These are phyloP conservation scores for Pseudisothecium myosuroides DNA, from an alignment of 225 moss, liverwort and hornwort species.

Conservation along the genomic window DNA sequence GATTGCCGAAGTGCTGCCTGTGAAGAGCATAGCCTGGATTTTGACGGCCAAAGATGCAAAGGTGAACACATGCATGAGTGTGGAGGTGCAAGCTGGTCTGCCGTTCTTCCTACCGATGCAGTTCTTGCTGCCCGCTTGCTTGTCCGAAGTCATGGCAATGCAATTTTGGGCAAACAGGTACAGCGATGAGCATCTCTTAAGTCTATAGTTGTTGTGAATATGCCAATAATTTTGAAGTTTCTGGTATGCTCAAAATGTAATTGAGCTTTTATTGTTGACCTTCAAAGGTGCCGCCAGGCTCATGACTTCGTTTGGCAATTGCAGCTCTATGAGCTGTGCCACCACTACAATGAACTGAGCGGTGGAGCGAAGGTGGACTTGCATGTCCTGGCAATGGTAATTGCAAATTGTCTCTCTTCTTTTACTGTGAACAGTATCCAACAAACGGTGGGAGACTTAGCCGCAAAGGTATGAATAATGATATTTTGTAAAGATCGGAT, in stretches of 20 bases:
- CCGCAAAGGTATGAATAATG: constrained; percentile 41
- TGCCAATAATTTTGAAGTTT: neutral
- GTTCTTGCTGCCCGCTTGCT: constrained; percentile 67
- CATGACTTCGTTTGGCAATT: neutral
- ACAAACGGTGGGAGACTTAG: constrained; percentile 14
- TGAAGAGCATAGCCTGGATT: neutral
- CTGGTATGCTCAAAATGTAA: neutral
- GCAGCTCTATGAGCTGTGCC: constrained; percentile 54
- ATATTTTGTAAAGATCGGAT: neutral
- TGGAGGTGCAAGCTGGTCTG: constrained; percentile 81
- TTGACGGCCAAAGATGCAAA: constrained; percentile 13
- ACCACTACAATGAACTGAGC: constrained; percentile 55
- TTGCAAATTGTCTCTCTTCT: constrained; percentile 48
- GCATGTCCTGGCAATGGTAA: constrained; percentile 58
- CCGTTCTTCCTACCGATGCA: constrained; percentile 69
- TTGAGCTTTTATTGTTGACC: neutral
- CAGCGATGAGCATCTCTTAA: neutral
- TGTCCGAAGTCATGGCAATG: constrained; percentile 1
- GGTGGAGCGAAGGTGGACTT: constrained; percentile 56
- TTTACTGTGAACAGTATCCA: neutral
- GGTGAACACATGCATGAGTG: constrained; percentile 81
- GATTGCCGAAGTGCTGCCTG: constrained; percentile 27
- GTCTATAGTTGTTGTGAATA: neutral
- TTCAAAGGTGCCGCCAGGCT: neutral
- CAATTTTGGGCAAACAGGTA: constrained; percentile 8